These are phyloP conservation scores for Vaccinium vitisidaea DNA, from an alignment of 148 eudicot genomes.

Conservation along the genomic window DNA sequence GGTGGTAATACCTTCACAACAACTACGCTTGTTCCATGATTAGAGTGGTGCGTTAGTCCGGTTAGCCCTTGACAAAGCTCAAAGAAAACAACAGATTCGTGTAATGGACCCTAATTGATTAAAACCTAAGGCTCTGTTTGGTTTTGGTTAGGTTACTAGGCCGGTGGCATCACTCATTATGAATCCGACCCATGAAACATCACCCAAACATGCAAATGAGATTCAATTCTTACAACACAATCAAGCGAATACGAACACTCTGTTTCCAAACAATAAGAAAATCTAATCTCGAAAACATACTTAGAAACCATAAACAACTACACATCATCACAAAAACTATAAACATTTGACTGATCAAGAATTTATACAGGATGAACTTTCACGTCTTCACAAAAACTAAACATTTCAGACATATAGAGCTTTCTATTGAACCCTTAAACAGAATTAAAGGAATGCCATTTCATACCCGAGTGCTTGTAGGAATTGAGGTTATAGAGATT, in stretches of 20 bases:
- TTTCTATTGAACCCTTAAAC: background rate
- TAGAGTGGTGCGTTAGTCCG: too few species aligned
- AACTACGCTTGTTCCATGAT: too few species aligned
- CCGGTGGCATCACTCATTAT: background rate
- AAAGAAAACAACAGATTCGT: too few species aligned
- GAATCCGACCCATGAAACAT: background rate
- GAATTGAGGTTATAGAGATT: slow-evolving; percentile 79
- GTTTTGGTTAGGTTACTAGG: background rate
- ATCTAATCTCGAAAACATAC: background rate
- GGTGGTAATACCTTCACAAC: background rate
- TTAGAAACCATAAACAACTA: background rate
- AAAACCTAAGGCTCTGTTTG: too few species aligned
- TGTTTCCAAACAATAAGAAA: background rate
- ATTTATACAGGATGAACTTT: background rate
- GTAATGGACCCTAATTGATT: too few species aligned
- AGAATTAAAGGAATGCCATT: background rate
- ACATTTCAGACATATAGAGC: background rate
- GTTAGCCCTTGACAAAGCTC: too few species aligned
- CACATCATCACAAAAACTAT: background rate
- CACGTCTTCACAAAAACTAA: background rate
- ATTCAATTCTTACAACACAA: background rate
- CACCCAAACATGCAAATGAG: background rate
- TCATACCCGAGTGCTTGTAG: slow-evolving; percentile 80
- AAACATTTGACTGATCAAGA: background rate
- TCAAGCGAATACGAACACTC: background rate